Base-by-base conservation (phyloP, 129 eudicot species). In the Flaveria trinervia region DNA sequence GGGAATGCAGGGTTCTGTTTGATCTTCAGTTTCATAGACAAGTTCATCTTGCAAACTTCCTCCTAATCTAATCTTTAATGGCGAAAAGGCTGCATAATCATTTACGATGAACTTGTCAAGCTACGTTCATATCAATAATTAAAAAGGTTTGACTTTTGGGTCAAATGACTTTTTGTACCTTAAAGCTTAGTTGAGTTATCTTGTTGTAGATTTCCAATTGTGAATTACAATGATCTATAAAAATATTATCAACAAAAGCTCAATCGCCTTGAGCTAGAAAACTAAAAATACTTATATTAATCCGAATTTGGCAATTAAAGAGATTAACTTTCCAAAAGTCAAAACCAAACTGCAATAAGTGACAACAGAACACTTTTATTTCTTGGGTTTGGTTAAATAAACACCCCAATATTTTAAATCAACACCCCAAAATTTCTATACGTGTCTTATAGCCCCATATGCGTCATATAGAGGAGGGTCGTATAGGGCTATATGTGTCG, bases 51-150 rank as follows among this genome's bases (percentile, higher is more conserved):
- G 98, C 84, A 93, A 82, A 59, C 95, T 86, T 23, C 98, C 98
- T 50, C 98, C 98, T 66, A 93, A 80, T 83, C 98, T 87, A 48
- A 93, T 90, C 92, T 90, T 90, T 71, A 93, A 75, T 20, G 98
- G 96, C 50, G 94, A 85, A 83, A 93, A 93, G 11, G 96, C 98
- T 93, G 86, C 89, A 86, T 66, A 70, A 46, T 78, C 33, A 14
- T 70, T 59, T 51, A 59, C 26, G 69, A 69, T 56, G 44, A 26
- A 44, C 3, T 11, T 6, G 33, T 55, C 18, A 72, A 72, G 66
- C 48, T 74, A 46, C 50, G 25, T 56, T 25, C 10, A 8, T 46
- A 67, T 65, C 55, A 68, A 52, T 23, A 56, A 17, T 8, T 16
- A 65, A 39, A 9, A 60, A 26, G 20, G 17, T 20, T 28, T 70